Conservation (phyloP, 164 flowering plant genomes). For the Tetracentron sinense region DNA sequence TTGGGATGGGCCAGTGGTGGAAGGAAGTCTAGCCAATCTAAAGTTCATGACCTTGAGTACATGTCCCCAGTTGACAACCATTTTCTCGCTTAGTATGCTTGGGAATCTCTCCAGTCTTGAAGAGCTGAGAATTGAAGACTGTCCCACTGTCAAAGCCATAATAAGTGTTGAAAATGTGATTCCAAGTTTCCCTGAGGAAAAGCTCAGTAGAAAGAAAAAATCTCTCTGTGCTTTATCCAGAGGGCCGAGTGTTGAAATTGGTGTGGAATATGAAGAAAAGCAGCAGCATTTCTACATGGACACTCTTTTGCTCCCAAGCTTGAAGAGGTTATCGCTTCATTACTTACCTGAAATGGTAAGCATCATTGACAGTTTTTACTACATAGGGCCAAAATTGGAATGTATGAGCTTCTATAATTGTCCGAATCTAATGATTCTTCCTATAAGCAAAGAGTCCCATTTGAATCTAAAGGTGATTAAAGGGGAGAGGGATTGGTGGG, state of each 20-base stretch:
- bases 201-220: too few relatives aligned
- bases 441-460: background rate
- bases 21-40: background rate
- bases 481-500: slow-evolving; percentile 11
- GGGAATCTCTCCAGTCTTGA: slow-evolving; percentile 4
- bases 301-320: slow-evolving; percentile 8
- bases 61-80: slow-evolving; percentile 8
- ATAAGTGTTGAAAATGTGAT: too few relatives aligned
- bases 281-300: too few relatives aligned
- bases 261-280: background rate
- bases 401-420: slow-evolving; percentile 2
- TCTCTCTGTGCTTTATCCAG: too few relatives aligned
- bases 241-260: background rate
- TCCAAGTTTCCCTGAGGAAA: too few relatives aligned
- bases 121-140: slow-evolving; percentile 7
- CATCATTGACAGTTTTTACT: background rate
- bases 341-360: slow-evolving; percentile 8
- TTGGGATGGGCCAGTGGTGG: slow-evolving; percentile 1
- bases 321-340: slow-evolving; percentile 10
- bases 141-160: background rate
- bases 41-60: background rate
- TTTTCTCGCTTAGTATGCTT: slow-evolving; percentile 5
- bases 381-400: too few relatives aligned
- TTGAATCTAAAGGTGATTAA: background rate
- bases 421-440: slow-evolving; percentile 4